A percentile compares a stretch with the other conserved stretches of the same genome.
These are phyloP conservation scores for Coemansia biformis DNA, from an alignment of 192 early-diverging fungal genomes.

Conservation along the genomic window DNA sequence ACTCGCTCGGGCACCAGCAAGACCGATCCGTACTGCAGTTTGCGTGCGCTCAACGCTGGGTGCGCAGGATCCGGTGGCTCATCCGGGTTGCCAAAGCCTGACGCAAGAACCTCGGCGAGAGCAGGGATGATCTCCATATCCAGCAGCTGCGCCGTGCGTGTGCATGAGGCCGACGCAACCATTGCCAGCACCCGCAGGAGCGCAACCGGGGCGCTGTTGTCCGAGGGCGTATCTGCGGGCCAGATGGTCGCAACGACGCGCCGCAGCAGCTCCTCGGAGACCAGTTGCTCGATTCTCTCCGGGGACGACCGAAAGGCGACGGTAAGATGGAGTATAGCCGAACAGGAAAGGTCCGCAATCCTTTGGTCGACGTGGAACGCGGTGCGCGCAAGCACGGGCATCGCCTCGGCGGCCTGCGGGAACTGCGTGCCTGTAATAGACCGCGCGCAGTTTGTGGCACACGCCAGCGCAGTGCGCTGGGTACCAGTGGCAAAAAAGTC, in stretches of 20 bases:
- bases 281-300: conserved; percentile 55
- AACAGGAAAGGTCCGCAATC: conserved; percentile 65
- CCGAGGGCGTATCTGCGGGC: conserved; percentile 15
- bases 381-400: conserved; percentile 67
- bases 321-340: conserved; percentile 59
- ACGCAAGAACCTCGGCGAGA: conserved; percentile 10
- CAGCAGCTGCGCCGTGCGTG: conserved; percentile 19
- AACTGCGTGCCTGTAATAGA: conserved; percentile 54
- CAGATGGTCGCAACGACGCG: conserved; percentile 55
- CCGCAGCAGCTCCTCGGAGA: conserved; percentile 54
- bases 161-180: conserved; percentile 11
- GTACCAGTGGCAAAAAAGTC: conserved; percentile 87
- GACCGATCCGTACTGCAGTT: background rate
- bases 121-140: conserved; percentile 8
- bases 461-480: conserved; percentile 74
- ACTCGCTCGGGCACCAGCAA: conserved; percentile 15
- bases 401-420: conserved; percentile 56
- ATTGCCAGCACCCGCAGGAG: conserved; percentile 21
- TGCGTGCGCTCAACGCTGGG: background rate
- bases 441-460: conserved; percentile 63
- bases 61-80: too few species aligned
- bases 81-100: background rate
- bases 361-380: conserved; percentile 67
- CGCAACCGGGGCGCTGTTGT: background rate
- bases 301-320: conserved; percentile 55